Percentiles rank a stretch among this genome's conserved stretches.
These are phyloP conservation scores for Colletotrichum liaoningense DNA, from an alignment of 2,329 filamentous ascomycete genomes.

Conservation along the genomic window DNA sequence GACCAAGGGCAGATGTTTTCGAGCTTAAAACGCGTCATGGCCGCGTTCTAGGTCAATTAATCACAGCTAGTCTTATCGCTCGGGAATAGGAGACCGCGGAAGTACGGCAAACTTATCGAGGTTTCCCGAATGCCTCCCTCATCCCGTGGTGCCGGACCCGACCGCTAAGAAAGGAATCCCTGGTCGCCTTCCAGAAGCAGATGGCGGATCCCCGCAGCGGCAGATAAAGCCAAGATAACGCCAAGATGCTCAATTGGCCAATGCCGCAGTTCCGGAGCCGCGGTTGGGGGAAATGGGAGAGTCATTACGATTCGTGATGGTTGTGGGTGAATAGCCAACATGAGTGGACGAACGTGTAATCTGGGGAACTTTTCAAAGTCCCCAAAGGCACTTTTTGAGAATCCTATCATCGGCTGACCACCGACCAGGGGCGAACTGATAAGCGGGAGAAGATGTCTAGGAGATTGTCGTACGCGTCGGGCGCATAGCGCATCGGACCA, in stretches of 20 bases:
- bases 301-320: not conserved
- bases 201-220: not conserved
- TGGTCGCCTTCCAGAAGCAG: conserved; percentile 11
- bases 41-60: not conserved
- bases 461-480: not conserved
- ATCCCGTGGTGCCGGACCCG: conserved; percentile 8
- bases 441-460: not conserved
- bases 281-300: not conserved
- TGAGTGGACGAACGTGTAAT: not conserved
- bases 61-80: not conserved
- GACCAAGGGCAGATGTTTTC: not conserved
- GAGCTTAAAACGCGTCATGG: not conserved
- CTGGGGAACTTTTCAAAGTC: not conserved
- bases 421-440: not conserved
- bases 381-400: not conserved
- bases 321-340: not conserved
- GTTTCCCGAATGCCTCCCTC: not conserved
- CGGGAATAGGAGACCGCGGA: not conserved
- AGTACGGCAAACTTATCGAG: conserved; percentile 12
- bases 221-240: conserved; percentile 29
- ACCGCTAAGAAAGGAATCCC: conserved; percentile 8
- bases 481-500: not conserved
- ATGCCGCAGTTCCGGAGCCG: not conserved
- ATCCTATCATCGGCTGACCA: not conserved
- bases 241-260: conserved; percentile 24